Evolutionary conservation across 331 rosid genomes (phyloP), one percentile per base, ranked within the genome.

Genomic region (Stylosanthes scabra): DNA sequence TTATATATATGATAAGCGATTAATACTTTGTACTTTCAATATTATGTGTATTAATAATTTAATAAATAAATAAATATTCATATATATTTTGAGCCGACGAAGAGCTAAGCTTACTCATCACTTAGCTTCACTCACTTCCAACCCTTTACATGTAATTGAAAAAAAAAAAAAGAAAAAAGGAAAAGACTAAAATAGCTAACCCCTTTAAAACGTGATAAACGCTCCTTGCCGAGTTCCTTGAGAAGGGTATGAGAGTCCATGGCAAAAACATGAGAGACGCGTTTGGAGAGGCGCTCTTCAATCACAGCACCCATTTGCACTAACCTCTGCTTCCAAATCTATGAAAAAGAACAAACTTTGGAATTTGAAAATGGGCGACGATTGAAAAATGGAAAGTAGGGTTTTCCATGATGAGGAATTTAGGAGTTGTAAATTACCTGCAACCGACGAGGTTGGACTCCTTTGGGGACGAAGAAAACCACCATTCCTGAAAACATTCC

Each of bases 301-400:
- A 85, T 66, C 2, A 52, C 70, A 68, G 88, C 98, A 52, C 96
- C 98, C 91, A 82, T 91, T 81, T 88, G 95, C 66, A 68, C 78
- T 83, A 93, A 81, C 71, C 88, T 86, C 85, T 86, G 90, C 93
- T 88, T 89, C 98, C 97, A 93, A 83, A 93, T 88, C 97, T 93
- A 34, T 42, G 8, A 29, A 37, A 67, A 20, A 57, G 27, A 20
- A 50, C 11, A 31, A 16, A 45, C 57, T 69, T 46, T 13, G 16
- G 51, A 70, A 62, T 39, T 70, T 70, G 66, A 12, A 64, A 58
- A 71, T 7, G 27, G 44, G 40, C 10, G 37, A 10, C 40, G 9
- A 37, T 11, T 41, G 64, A 72, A 72, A 47, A 51, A 54, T 9
- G 7, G 16, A 50, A 71, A 8, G 68, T 42, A 55, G 71, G 63